Evolutionary conservation across 1,284 basidiomycete genomes (phyloP), one percentile per base, ranked within the genome.

Genomic region (Apiotrichum gamsii): DNA sequence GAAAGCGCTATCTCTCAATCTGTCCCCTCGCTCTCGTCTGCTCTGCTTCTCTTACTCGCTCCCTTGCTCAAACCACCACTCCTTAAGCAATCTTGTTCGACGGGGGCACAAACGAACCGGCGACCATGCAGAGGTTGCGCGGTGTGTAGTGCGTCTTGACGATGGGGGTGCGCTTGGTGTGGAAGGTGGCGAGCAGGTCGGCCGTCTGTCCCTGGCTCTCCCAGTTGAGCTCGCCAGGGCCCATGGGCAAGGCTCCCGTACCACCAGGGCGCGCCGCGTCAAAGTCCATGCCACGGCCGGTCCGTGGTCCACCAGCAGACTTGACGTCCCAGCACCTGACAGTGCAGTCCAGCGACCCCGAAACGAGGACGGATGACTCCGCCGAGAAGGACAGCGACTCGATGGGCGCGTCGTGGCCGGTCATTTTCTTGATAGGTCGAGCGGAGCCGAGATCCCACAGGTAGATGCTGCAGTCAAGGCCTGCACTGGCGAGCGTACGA

Each of bases 271-370:
- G 37, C 16, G 38, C 24, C 10, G 25, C 39, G 18, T 40, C 33
- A 23, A 47, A 38, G 15, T 36, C 47, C 30, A 32, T 40, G 9
- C 45, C 39, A 29, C 40, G 56, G 11, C 43, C 46, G 1, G 62
- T 50, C 13, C 55, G 58, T 18, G 75, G 67, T 0, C 87, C 87
- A 14, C 90, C 90, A 1, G 87, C 74, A 30, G 80, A 74, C 65
- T 88, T 87, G 23, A 96, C 85, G 69, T 99, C 95, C 95, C 95
- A 99, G 52, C 90, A 91, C 20, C 90, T 78, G 11, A 97, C 91
- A 1, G 90, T 95, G 79, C 88, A 90, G 69, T 99, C 95, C 19
- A 89, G 82, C 23, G 84, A 80, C 5, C 90, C 90, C 47, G 87
- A 90, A 3, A 96, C 86, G 24, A 99, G 80, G 49, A 97, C 72